phyloP scores from a whole-genome alignment of 2,329 filamentous ascomycete species.

The Capronia epimyces region DNA sequence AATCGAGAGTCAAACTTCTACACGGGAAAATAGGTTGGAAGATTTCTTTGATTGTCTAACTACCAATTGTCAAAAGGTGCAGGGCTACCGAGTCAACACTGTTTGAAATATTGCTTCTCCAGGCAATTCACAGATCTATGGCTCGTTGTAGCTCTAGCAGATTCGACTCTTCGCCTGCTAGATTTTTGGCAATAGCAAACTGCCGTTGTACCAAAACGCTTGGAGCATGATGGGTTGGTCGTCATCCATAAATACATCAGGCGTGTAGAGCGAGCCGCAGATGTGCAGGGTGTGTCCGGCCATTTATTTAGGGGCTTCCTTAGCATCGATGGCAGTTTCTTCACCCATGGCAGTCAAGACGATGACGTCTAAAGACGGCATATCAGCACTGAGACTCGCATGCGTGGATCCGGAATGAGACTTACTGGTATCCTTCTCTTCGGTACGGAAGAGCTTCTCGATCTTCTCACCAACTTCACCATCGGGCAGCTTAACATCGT shows the following conservation, averaged over 20 bases:
- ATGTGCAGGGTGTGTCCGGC: conserved; percentile 6
- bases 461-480: conserved; percentile 86
- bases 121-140: conserved; percentile 18
- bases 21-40: neutral
- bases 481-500: conserved; percentile 90
- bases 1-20: neutral
- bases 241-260: conserved; percentile 20
- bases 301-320: conserved; percentile 66
- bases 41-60: conserved; percentile 24
- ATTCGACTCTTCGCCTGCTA: conserved; percentile 16
- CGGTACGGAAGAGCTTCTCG: conserved; percentile 66
- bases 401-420: conserved; percentile 12
- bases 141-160: conserved; percentile 17
- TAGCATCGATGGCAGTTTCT: conserved; percentile 84
- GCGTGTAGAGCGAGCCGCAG: conserved; percentile 14
- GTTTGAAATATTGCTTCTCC: conserved; percentile 19
- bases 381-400: conserved; percentile 7
- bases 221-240: conserved; percentile 12
- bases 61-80: conserved; percentile 23
- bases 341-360: conserved; percentile 96
- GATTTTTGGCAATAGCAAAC: conserved; percentile 16
- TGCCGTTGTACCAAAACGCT: conserved; percentile 16
- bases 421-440: conserved; percentile 94
- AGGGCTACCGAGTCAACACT: conserved; percentile 17
- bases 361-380: conserved; percentile 65